Conservation (phyloP, 108 stramenopile genomes). For the Skeletonema tropicum region DNA sequence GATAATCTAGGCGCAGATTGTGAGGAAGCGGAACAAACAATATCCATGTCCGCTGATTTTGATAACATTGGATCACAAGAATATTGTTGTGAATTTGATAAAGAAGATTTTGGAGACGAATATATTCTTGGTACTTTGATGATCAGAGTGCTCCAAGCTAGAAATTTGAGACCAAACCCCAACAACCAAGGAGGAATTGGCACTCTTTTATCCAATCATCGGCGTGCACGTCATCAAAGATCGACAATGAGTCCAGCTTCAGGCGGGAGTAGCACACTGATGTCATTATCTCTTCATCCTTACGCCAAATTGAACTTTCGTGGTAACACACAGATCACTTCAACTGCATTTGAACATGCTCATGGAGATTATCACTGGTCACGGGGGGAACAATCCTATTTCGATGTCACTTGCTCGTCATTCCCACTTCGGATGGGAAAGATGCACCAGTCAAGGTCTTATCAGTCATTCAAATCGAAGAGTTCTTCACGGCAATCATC, state of each 20-base stretch:
- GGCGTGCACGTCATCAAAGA: conserved; percentile 36
- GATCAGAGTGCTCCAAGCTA: conserved; percentile 80
- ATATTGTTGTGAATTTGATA: conserved; percentile 7
- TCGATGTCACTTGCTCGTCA: conserved; percentile 76
- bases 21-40: background rate
- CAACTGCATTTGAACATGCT: conserved; percentile 56
- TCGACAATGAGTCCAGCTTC: conserved; percentile 34
- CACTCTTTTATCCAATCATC: conserved; percentile 33
- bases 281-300: conserved; percentile 30
- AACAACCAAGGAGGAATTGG: conserved; percentile 25
- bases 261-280: conserved; percentile 14
- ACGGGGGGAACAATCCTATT: conserved; percentile 73
- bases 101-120: conserved; percentile 21
- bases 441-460: conserved; percentile 8
- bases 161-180: conserved; percentile 59
- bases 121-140: conserved; percentile 86
- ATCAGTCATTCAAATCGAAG: conserved; percentile 1
- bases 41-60: background rate
- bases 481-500: background rate
- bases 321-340: conserved; percentile 62
- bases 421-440: conserved; percentile 10
- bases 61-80: background rate
- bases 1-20: conserved; percentile 28
- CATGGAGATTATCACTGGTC: conserved; percentile 64
- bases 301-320: conserved; percentile 73